Evolutionary conservation across 768 basidiomycete species (phyloP).

Genomic region (Lactarius sanguifluus): DNA sequence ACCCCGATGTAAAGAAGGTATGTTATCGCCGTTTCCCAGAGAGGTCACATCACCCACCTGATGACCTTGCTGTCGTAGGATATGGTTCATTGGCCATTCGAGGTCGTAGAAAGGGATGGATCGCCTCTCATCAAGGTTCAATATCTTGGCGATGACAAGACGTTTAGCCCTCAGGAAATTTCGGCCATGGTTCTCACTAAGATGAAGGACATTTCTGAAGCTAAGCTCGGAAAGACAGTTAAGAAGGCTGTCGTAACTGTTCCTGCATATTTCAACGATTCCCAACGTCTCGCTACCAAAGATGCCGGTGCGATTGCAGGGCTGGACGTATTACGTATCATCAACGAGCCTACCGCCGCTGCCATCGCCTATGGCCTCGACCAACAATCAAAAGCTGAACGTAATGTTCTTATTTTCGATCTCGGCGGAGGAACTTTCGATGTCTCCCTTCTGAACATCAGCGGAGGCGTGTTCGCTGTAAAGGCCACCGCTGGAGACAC

Average conservation of each 20-base stretch:
- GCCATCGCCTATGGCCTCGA: slow-evolving; percentile 99
- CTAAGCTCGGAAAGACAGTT: slow-evolving; percentile 97
- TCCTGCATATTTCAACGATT: slow-evolving; percentile 99
- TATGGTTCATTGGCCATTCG: slow-evolving; percentile 97
- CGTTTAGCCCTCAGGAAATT: slow-evolving; percentile 97
- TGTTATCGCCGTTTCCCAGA: slow-evolving; percentile 6
- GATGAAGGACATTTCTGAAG: slow-evolving; percentile 99
- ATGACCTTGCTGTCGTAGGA: slow-evolving; percentile 51
- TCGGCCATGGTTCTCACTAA: slow-evolving; percentile 99
- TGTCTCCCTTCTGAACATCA: slow-evolving; percentile 98
- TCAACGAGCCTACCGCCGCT: slow-evolving; percentile 99
- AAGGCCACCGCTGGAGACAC: slow-evolving; percentile 99
- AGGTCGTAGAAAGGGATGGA: slow-evolving; percentile 94
- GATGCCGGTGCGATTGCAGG: slow-evolving; percentile 98
- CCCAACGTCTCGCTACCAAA: slow-evolving; percentile 98
- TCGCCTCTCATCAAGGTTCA: slow-evolving; percentile 96
- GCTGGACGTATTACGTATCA: slow-evolving; percentile 99
- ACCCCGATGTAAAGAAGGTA: slow-evolving; percentile 92
- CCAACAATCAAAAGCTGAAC: slow-evolving; percentile 90
- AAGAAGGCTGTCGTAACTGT: slow-evolving; percentile 99
- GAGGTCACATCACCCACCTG: neutral
- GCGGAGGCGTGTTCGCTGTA: slow-evolving; percentile 97
- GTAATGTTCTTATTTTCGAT: slow-evolving; percentile 99
- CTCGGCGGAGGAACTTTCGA: slow-evolving; percentile 99
- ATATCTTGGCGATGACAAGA: slow-evolving; percentile 93